Conservation (phyloP, 192 early-diverging fungal species). For the Backusella morwellensis region DNA sequence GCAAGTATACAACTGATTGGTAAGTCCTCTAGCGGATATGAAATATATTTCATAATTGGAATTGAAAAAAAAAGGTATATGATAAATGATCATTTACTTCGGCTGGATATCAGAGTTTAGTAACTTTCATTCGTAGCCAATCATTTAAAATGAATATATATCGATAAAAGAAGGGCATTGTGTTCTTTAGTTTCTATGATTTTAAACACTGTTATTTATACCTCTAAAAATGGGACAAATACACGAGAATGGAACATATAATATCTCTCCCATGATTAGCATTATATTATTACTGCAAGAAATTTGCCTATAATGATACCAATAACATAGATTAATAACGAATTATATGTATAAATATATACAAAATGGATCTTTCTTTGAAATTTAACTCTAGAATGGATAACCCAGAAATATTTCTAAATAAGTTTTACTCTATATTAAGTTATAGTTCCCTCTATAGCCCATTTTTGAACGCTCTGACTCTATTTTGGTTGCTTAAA, state of each 20-base stretch:
- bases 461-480: neutral
- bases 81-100: neutral
- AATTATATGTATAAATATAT: neutral
- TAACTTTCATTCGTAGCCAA: neutral
- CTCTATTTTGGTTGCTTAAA: neutral
- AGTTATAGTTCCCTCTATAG: neutral
- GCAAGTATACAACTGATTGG: neutral
- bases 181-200: neutral
- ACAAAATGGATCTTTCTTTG: neutral
- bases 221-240: conserved; percentile 3
- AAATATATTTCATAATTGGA: neutral
- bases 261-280: neutral
- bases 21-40: neutral
- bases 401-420: neutral
- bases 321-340: neutral
- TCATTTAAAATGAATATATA: neutral
- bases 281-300: neutral
- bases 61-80: neutral
- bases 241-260: neutral
- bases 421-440: neutral
- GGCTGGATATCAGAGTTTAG: neutral
- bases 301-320: neutral
- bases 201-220: neutral
- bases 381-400: neutral
- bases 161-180: neutral